phyloP scores from a whole-genome alignment of 2,329 filamentous ascomycete genomes.

The Nakataea oryzae region DNA sequence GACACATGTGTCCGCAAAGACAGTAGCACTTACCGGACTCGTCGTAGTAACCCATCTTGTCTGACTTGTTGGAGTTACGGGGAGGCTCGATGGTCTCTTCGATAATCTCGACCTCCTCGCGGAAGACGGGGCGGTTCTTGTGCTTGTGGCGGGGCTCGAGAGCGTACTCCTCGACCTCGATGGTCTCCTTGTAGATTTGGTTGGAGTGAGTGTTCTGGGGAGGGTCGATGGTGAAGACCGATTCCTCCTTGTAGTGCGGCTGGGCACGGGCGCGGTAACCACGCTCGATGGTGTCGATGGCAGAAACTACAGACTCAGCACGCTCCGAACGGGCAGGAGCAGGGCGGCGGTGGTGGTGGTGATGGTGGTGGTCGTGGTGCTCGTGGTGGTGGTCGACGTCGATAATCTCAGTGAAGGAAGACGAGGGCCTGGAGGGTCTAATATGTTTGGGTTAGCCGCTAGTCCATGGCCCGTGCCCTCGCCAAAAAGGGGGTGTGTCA shows the following conservation, averaged over 20 bases:
- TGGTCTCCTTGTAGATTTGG: conserved; percentile 20
- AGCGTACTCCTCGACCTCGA: conserved; percentile 19
- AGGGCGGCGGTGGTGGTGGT: conserved; percentile 34
- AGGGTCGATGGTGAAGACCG: conserved; percentile 22
- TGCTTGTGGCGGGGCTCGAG: conserved; percentile 21
- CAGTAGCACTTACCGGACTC: conserved; percentile 38
- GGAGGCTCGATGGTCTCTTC: conserved; percentile 55
- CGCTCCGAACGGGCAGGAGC: neutral
- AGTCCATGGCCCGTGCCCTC: too few relatives aligned
- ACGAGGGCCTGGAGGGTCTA: conserved; percentile 22
- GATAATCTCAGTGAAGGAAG: conserved; percentile 50
- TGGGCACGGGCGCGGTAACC: conserved; percentile 54
- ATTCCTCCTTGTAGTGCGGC: conserved; percentile 32
- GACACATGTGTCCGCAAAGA: neutral
- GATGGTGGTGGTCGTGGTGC: conserved; percentile 20
- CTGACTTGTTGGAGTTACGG: conserved; percentile 42
- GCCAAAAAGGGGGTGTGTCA: neutral
- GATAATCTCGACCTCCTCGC: conserved; percentile 48
- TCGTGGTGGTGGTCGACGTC: conserved; percentile 12
- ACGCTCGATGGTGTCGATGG: conserved; percentile 55
- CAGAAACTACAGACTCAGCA: conserved; percentile 19
- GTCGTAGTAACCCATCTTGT: conserved; percentile 59
- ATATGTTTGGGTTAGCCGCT: neutral
- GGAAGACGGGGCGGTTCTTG: conserved; percentile 32
- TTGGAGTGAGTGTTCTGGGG: conserved; percentile 20